Percentiles rank a stretch among this genome's conserved stretches.
Conservation (phyloP, 305 asterid genomes). For the Solanum hybrid region DNA sequence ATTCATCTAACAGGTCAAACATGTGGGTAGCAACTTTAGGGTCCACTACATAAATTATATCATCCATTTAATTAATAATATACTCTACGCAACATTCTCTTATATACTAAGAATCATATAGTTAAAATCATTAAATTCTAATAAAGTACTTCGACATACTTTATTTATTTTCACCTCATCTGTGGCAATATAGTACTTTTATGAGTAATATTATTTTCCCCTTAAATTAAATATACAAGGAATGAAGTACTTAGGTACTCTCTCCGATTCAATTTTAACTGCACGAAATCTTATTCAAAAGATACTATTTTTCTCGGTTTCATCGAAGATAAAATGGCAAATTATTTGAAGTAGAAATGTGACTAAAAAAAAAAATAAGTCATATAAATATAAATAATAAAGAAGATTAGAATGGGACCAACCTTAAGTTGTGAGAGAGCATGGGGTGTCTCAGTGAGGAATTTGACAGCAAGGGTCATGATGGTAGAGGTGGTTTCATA, state of each 20-base stretch:
- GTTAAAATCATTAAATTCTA: background rate
- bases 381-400: too few species aligned
- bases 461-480: constrained; percentile 87
- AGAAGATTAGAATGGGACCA: constrained; percentile 21
- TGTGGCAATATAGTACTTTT: background rate
- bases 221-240: background rate
- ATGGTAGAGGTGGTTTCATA: constrained; percentile 92
- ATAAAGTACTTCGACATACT: background rate
- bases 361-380: background rate
- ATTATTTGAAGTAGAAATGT: too few species aligned
- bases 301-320: background rate
- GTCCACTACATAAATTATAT: constrained; percentile 15
- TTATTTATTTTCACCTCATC: background rate
- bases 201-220: background rate
- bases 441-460: constrained; percentile 63
- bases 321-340: background rate
- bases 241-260: background rate
- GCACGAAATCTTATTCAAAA: background rate
- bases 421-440: constrained; percentile 65
- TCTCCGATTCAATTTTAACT: background rate
- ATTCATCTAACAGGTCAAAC: constrained; percentile 26
- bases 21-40: constrained; percentile 26
- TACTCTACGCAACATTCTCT: background rate
- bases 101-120: background rate
- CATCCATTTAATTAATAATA: background rate